Evolutionary conservation across 768 basidiomycete genomes (phyloP), one percentile per base, ranked within the genome.

Genomic region (Galerina marginata): DNA sequence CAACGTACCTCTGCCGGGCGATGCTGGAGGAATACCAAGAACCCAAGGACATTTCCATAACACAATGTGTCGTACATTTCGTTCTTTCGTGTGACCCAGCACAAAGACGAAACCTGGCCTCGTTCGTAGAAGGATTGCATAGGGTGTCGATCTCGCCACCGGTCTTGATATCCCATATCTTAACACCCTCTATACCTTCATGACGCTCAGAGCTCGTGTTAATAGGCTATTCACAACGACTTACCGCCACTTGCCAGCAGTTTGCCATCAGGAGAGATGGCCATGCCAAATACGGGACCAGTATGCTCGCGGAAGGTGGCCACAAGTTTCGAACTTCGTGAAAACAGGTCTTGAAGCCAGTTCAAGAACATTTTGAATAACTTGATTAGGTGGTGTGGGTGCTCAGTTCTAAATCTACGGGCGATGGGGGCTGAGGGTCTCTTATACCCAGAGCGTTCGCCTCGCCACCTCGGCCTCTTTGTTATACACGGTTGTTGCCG

Each of bases 191-290:
- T 11, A 33, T 33, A 3, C 47, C 47, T 48, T 48, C 5, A 15
- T 29, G 25, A 26, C 14, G 15, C 20, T 33, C 29, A 33, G 29
- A 33, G 25, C 15, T 25, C 33, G 47, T 29, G 29, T 29, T 48
- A n/a, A 48, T 48, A 29, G 47, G 12, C 7, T 48, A 33, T 45
- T 9, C 23, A 48, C 33, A 5, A 29, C 2, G 36, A 61, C 63
- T 36, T 40, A 65, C 68, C 67, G 3, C 66, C 65, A 58, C 68
- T 69, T 3, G 58, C 67, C 9, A 69, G 44, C 10, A 67, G 44
- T 26, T 62, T 62, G 39, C 68, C 67, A 20, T 54, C 63, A 4
- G 57, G 50, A 4, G 62, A 69, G 43, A 69, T 52, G 36, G 67
- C 67, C 12, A 69, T 23, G 54, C 59, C 53, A 33, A 57, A 50